Evolutionary conservation across 2,329 filamentous ascomycete genomes (phyloP).

Genomic region (Thermothelomyces thermophilus): DNA sequence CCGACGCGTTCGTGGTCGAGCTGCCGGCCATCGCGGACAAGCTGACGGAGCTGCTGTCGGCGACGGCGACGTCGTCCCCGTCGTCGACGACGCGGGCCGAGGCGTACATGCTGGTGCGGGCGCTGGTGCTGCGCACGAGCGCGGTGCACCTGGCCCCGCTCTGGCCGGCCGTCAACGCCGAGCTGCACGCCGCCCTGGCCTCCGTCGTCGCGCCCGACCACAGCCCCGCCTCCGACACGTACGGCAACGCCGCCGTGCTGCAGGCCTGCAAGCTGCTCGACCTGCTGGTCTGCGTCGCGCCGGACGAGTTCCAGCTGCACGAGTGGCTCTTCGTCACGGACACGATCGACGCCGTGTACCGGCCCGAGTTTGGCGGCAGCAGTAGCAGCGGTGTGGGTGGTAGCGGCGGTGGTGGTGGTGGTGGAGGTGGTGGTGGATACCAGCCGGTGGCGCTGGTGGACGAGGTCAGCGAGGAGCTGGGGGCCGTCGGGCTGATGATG

Average conservation of each 20-base stretch:
- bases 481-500: conserved; percentile 26
- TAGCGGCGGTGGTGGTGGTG: no score
- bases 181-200: conserved; percentile 73
- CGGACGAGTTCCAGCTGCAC: conserved; percentile 96
- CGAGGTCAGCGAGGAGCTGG: conserved; percentile 71
- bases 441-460: conserved; percentile 73
- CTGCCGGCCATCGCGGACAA: conserved; percentile 71
- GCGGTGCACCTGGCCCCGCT: conserved; percentile 73
- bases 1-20: conserved; percentile 75
- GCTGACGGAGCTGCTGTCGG: conserved; percentile 75
- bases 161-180: conserved; percentile 85
- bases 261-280: conserved; percentile 95
- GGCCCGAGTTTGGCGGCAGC: conserved; percentile 43
- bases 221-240: conserved; percentile 60
- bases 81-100: conserved; percentile 86
- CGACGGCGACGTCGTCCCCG: conserved; percentile 81
- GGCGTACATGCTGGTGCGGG: conserved; percentile 79
- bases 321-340: conserved; percentile 98
- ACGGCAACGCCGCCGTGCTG: conserved; percentile 68
- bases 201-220: conserved; percentile 64
- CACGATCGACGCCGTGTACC: conserved; percentile 92
- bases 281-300: conserved; percentile 73
- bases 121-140: conserved; percentile 71
- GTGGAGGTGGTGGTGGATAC: conserved; percentile 45
- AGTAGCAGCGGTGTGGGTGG: conserved; percentile 39